Percentiles rank a stretch among this genome's conserved stretches.
These are phyloP conservation scores for Pythium utonaiense DNA, from an alignment of 352 stramenopile species.

Conservation along the genomic window DNA sequence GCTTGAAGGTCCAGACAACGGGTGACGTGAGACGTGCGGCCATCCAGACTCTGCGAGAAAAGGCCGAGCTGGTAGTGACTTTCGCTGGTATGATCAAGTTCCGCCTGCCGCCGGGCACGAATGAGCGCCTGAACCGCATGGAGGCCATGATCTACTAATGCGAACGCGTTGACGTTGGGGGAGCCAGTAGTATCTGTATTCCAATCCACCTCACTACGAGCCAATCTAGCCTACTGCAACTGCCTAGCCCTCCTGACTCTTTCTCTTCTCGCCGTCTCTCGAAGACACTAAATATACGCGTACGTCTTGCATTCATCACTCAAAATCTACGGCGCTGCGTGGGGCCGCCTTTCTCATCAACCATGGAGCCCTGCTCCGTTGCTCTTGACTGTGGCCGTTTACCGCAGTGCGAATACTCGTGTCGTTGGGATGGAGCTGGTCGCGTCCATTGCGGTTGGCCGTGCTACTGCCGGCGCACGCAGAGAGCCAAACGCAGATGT, in stretches of 20 bases:
- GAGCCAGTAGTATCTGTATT: background rate
- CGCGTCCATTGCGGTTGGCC: background rate
- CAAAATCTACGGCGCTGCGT: background rate
- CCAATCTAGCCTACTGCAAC: background rate
- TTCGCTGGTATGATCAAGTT: slow-evolving; percentile 90
- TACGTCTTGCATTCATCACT: slow-evolving; percentile 3
- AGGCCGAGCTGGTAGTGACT: slow-evolving; percentile 80
- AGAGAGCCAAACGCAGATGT: slow-evolving; percentile 9
- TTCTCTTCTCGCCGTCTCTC: background rate
- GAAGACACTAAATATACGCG: slow-evolving; percentile 16
- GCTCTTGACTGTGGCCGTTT: background rate
- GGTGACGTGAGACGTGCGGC: slow-evolving; percentile 49
- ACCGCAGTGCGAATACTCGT: slow-evolving; percentile 21
- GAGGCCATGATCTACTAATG: slow-evolving; percentile 86
- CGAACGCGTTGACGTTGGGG: too few relatives aligned
- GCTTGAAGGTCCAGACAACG: slow-evolving; percentile 61
- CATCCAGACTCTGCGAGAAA: slow-evolving; percentile 54
- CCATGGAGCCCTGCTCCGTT: background rate
- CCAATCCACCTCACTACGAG: background rate
- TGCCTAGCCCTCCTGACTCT: background rate
- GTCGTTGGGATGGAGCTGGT: slow-evolving; percentile 4
- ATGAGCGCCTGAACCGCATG: slow-evolving; percentile 84
- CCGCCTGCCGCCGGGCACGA: slow-evolving; percentile 71
- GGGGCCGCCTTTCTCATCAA: background rate
- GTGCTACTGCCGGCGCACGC: background rate